Base-by-base conservation (phyloP, 2,329 filamentous ascomycete species). In the Elsinoe perseae region DNA sequence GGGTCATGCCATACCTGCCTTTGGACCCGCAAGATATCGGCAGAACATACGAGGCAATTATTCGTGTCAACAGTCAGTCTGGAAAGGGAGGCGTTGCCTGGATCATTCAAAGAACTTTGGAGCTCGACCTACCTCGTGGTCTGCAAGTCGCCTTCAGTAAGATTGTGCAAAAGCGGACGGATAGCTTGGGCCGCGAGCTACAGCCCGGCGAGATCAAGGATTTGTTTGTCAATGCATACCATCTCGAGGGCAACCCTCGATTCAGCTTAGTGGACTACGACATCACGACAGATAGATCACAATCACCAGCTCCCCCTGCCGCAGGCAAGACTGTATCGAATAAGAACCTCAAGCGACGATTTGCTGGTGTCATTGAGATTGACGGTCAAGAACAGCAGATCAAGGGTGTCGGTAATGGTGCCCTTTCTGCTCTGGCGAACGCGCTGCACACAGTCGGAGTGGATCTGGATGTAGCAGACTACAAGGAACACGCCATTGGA, bases 31-130 rank as follows among this genome's bases (percentile, higher is more conserved):
- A 87, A 66, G 92, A 97, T 67, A 95, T 97, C 61, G 92, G 92
- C 52, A 84, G 92, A 57, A 96, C 85, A n/a, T 97, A 97, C 80
- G 91, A 97, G 73, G 92, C 92, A 58, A 87, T 97, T 68, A 97
- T 97, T 69, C 87, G 92, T 59, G 92, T 97, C 80, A 98, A 97
- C 77, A 95, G 89, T 16, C 92, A 97, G 71, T 89, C 84, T 64
- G 92, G 92, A 62, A 97, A 98, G 76, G 92, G 92, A 60, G 93
- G 93, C 64, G 85, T 89, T 59, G 91, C 92, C 52, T 97, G 89
- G 88, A 87, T 97, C 68, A 91, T 97, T 68, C 84, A 91, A 68
- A 85, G 87, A 64, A 86, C 89, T 66, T 82, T 97, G 60, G 83
- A 93, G 67, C 86, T 97, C 65, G 93, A 97, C 70, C 82, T 97